phyloP scores from a whole-genome alignment of 2,329 filamentous ascomycete genomes.

The Aaosphaeria arxii region DNA sequence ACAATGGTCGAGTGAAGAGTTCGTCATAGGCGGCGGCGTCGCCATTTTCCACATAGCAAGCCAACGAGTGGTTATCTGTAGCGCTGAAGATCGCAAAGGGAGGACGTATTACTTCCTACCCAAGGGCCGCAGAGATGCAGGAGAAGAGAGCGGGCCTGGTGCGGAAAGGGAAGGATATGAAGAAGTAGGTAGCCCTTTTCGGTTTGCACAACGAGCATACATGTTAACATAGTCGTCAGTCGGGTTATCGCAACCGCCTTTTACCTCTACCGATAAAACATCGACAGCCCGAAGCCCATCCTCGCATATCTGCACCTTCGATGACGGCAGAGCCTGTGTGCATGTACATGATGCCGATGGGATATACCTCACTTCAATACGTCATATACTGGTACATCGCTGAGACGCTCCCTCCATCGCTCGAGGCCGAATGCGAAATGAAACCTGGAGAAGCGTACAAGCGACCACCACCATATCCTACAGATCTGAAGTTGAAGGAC shows the following conservation, averaged over 20 bases:
- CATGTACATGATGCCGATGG: slow-evolving; percentile 44
- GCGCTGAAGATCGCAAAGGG: slow-evolving; percentile 34
- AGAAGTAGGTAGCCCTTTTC: slow-evolving; percentile 33
- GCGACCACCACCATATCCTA: slow-evolving; percentile 37
- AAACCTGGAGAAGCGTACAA: slow-evolving; percentile 29
- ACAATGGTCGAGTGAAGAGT: slow-evolving; percentile 25
- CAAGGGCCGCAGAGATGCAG: slow-evolving; percentile 48
- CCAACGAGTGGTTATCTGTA: slow-evolving; percentile 47
- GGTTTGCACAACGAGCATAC: neutral
- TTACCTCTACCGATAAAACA: slow-evolving; percentile 46
- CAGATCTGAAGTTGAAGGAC: slow-evolving; percentile 33
- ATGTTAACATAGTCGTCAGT: slow-evolving; percentile 18
- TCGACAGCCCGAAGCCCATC: slow-evolving; percentile 41
- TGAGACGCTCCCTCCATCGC: slow-evolving; percentile 43
- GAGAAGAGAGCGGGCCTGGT: slow-evolving; percentile 41
- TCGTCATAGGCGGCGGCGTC: slow-evolving; percentile 41
- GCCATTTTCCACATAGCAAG: slow-evolving; percentile 51
- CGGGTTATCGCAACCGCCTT: slow-evolving; percentile 49
- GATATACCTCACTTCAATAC: slow-evolving; percentile 35
- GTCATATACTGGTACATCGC: slow-evolving; percentile 48
- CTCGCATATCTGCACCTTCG: slow-evolving; percentile 17
- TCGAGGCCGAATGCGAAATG: slow-evolving; percentile 25
- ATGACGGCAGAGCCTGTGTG: slow-evolving; percentile 45
- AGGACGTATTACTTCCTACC: slow-evolving; percentile 46
- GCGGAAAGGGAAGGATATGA: slow-evolving; percentile 51